Percentiles rank a stretch among this genome's conserved stretches.
phyloP scores from a whole-genome alignment of 2,329 filamentous ascomycete genomes.

The Bipolaris gigantea region DNA sequence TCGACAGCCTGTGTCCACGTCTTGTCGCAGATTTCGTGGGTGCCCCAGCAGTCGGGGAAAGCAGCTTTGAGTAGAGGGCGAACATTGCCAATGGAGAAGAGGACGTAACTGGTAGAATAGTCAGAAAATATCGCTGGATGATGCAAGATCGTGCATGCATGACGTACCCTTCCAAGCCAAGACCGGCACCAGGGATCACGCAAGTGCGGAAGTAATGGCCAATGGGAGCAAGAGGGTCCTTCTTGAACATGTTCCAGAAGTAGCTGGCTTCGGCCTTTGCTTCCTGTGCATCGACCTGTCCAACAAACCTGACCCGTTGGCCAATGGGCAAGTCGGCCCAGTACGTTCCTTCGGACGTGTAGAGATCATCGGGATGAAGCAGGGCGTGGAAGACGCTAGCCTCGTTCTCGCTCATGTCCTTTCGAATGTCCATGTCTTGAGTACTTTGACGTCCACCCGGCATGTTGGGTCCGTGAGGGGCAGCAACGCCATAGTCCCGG shows the following conservation, averaged over 20 bases:
- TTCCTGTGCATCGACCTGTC: slow-evolving; percentile 71
- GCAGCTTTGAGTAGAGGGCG: slow-evolving; percentile 75
- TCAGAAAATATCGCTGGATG: slow-evolving; percentile 4
- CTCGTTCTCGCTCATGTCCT: slow-evolving; percentile 60
- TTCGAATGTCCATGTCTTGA: slow-evolving; percentile 41
- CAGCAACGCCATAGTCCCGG: slow-evolving; percentile 52
- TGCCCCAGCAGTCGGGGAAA: slow-evolving; percentile 78
- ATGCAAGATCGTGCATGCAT: not conserved
- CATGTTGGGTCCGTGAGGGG: slow-evolving; percentile 54
- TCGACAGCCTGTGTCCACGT: slow-evolving; percentile 85
- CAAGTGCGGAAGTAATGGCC: slow-evolving; percentile 87
- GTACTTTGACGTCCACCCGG: slow-evolving; percentile 49
- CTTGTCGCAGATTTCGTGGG: slow-evolving; percentile 65
- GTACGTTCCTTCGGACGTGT: slow-evolving; percentile 79
- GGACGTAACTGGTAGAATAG: slow-evolving; percentile 67
- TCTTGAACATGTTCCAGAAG: slow-evolving; percentile 80
- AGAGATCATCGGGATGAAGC: slow-evolving; percentile 86
- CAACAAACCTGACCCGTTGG: slow-evolving; percentile 75
- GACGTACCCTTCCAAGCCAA: slow-evolving; percentile 74
- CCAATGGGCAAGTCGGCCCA: slow-evolving; percentile 82
- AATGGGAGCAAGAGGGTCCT: slow-evolving; percentile 82
- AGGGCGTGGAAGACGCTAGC: slow-evolving; percentile 72
- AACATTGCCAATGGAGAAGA: slow-evolving; percentile 96
- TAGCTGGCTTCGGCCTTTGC: slow-evolving; percentile 65
- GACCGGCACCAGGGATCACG: slow-evolving; percentile 87